A percentile compares a stretch with the other conserved stretches of the same genome.
phyloP scores from a whole-genome alignment of 1,284 basidiomycete genomes.

The Flammula alnicola region DNA sequence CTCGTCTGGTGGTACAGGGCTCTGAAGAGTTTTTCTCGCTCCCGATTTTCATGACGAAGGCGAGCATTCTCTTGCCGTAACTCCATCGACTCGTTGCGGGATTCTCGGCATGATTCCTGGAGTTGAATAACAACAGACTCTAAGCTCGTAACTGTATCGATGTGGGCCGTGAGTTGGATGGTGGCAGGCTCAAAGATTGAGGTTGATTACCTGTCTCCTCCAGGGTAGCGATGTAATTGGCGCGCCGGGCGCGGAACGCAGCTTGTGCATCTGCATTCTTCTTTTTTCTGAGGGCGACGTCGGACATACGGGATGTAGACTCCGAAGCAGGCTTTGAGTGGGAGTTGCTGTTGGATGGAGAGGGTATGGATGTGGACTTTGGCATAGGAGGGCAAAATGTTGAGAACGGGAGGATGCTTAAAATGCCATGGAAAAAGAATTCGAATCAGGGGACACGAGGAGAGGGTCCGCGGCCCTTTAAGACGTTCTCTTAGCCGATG shows the following conservation, averaged over 20 bases:
- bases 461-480: constrained; percentile 58
- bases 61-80: constrained; percentile 67
- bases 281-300: constrained; percentile 78
- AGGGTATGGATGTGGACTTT: constrained; percentile 42
- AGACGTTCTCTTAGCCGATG: constrained; percentile 49
- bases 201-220: constrained; percentile 75
- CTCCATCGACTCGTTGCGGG: constrained; percentile 59
- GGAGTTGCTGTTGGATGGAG: constrained; percentile 39
- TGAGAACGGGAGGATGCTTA: constrained; percentile 45
- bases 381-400: constrained; percentile 48
- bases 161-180: constrained; percentile 21
- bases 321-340: too few species aligned
- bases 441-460: constrained; percentile 67
- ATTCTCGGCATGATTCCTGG: constrained; percentile 77
- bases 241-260: constrained; percentile 71
- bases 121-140: constrained; percentile 81
- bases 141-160: constrained; percentile 67
- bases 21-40: constrained; percentile 74
- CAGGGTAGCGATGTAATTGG: constrained; percentile 85
- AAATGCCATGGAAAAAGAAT: constrained; percentile 64
- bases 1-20: constrained; percentile 64
- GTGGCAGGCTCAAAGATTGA: constrained; percentile 22
- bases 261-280: constrained; percentile 85
- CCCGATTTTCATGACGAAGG: constrained; percentile 63
- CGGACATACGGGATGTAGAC: constrained; percentile 50